Evolutionary conservation across 257 asterid genomes (phyloP), one percentile per base, ranked within the genome.

Genomic region (Capsicum baccatum): DNA sequence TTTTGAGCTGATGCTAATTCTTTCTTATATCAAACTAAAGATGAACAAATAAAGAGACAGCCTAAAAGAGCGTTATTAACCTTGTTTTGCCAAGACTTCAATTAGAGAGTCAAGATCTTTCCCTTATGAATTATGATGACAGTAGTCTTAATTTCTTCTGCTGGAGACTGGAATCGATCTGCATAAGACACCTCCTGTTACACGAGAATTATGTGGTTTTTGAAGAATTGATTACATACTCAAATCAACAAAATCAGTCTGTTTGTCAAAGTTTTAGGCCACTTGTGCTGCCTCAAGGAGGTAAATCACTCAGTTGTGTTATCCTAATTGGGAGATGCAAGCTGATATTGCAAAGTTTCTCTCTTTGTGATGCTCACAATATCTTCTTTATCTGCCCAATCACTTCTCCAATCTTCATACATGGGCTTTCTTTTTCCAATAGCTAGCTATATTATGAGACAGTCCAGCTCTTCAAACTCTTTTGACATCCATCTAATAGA

Each of bases 181-280:
- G 62, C 81, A 50, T 21, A 12, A 48, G 19, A 74, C 21, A 50
- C 81, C 37, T 50, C 21, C 62, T 74, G 21, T 50, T 74, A 50
- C 47, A 50, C 0, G n/a, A 50, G 9, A 48, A 50, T 74, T 74
- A 21, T 2, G 47, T 50, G 21, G 81, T 50, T 5, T 26, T 74
- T 50, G 21, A 33, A 74, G 2, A 26, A 26, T 26, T 74, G 81
- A 9, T 12, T 12, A 50, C 81, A 74, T 21, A 21, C 33, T 26
- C 33, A 26, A 14, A 74, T 50, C 59, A 74, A 21, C 12, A 15
- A 50, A 74, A 6, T 52, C 81, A 74, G 59, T 11, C 19, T 50
- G 44, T 50, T 74, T 60, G 42, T 74, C 60, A 50, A 74, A 74
- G 81, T 74, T 74, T 74, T 74, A 74, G 81, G 17, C 80, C 57